Base-by-base conservation (phyloP, 1,284 basidiomycete species). In the Microbotryomycetes sp. region DNA sequence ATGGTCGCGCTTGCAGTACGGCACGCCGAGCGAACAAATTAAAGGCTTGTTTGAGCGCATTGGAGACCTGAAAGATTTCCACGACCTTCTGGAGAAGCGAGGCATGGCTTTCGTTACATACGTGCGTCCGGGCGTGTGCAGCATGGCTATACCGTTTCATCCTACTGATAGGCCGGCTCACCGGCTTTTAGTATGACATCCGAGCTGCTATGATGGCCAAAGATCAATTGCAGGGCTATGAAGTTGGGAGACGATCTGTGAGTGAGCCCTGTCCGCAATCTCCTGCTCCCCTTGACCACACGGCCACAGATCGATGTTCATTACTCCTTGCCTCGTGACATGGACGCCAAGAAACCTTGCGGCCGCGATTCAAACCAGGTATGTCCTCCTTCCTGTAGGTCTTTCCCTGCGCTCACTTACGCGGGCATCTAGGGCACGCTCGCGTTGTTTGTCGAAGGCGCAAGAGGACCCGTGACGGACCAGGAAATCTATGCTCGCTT, bases 241-340 rank as follows among this genome's bases (percentile, higher is more conserved):
- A 88, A 73, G 86, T 96, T 53, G 85, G 84, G 65, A 86, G 88
- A 11, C 82, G 92, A 69, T 56, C 61, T 21, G 65, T 70, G 4
- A 52, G 59, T 41, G 35, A 9, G 9, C 35, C 18, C 35, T 41
- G 9, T 18, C 35, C 35, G 35, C 35, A 9, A 46, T 51, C 56
- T 68, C 65, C 18, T 29, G 31, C n/a, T n/a, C n/a, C n/a, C n/a
- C n/a, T n/a, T n/a, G n/a, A n/a, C n/a, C n/a, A n/a, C n/a, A n/a
- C n/a, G n/a, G n/a, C n/a, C n/a, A n/a, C 71, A 94, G 88, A 94
- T 97, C 74, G 94, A 98, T 78, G 93, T 98, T 0, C 94, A 98
- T 75, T 98, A 92, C 77, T 93, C 90, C 28, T 78, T 98, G 45
- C 94, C 94, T 4, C 86, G 89, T 63, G 90, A 78, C 29, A 70